A percentile compares a stretch with the other conserved stretches of the same genome.
phyloP scores from a whole-genome alignment of 1,284 basidiomycete genomes.

The Afroboletus lepidellus region DNA sequence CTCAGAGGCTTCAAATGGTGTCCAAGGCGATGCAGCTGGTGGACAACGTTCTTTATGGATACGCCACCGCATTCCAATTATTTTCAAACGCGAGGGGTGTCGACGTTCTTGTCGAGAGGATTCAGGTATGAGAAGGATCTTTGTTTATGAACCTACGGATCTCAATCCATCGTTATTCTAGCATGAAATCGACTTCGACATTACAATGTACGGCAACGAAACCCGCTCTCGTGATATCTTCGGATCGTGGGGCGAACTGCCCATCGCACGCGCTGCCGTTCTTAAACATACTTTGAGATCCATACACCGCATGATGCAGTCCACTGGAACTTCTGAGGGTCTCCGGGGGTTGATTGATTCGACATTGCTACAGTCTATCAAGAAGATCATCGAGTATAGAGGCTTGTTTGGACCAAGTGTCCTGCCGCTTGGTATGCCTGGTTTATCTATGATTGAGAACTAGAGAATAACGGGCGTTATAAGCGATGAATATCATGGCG shows the following conservation, averaged over 20 bases:
- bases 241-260: constrained; percentile 59
- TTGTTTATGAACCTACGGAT: background rate
- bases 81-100: constrained; percentile 88
- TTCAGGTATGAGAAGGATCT: constrained; percentile 58
- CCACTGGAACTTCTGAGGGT: constrained; percentile 91
- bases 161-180: constrained; percentile 31
- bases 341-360: constrained; percentile 94
- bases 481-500: constrained; percentile 95
- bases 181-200: constrained; percentile 72
- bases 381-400: constrained; percentile 84
- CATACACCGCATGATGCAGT: constrained; percentile 95
- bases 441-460: background rate
- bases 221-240: constrained; percentile 49
- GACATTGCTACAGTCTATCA: constrained; percentile 82
- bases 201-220: constrained; percentile 52
- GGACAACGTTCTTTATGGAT: constrained; percentile 91
- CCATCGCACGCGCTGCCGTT: constrained; percentile 66
- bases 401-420: constrained; percentile 86
- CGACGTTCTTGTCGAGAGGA: constrained; percentile 80
- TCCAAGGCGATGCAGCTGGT: constrained; percentile 91
- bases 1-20: constrained; percentile 66
- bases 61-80: constrained; percentile 83
- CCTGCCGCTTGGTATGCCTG: constrained; percentile 67
- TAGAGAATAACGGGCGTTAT: constrained; percentile 7
- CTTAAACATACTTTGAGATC: constrained; percentile 93